These are phyloP conservation scores for Tubosaeta sp. DNA, from an alignment of 768 basidiomycete species.

Conservation along the genomic window DNA sequence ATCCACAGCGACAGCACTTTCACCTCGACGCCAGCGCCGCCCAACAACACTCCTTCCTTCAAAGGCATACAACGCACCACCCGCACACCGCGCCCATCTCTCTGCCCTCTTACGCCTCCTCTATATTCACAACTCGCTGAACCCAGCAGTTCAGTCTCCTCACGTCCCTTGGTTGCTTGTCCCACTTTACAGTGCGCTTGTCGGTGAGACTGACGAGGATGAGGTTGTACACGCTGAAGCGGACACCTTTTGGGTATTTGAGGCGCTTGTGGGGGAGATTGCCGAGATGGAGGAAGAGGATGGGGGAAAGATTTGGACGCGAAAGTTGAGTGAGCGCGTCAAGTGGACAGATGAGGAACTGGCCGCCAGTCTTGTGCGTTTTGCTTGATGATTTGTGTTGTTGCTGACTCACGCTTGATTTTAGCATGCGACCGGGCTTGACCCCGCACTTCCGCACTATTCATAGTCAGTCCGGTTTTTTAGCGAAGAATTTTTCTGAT, in stretches of 20 bases:
- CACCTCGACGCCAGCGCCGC: slow-evolving; percentile 22
- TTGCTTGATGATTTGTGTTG: background rate
- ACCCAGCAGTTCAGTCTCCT: slow-evolving; percentile 66
- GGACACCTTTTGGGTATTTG: slow-evolving; percentile 80
- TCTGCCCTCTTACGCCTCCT: slow-evolving; percentile 65
- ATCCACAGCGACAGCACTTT: slow-evolving; percentile 30
- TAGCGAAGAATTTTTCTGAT: background rate
- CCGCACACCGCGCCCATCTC: slow-evolving; percentile 55
- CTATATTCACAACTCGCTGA: slow-evolving; percentile 66
- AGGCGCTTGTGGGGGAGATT: slow-evolving; percentile 68
- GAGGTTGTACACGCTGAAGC: slow-evolving; percentile 69
- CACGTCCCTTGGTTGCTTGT: slow-evolving; percentile 67
- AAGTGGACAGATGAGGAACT: slow-evolving; percentile 63
- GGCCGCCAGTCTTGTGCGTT: slow-evolving; percentile 49
- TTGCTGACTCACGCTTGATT: background rate
- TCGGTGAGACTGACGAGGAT: slow-evolving; percentile 56
- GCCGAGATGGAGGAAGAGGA: slow-evolving; percentile 70
- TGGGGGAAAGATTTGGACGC: slow-evolving; percentile 58
- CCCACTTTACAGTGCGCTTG: slow-evolving; percentile 60
- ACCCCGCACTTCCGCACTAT: slow-evolving; percentile 72
- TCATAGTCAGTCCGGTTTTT: slow-evolving; percentile 55
- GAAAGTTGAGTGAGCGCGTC: slow-evolving; percentile 54
- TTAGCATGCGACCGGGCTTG: slow-evolving; percentile 61
- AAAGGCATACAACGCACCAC: slow-evolving; percentile 39
- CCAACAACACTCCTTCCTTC: slow-evolving; percentile 47